Base-by-base conservation (phyloP, 2,329 filamentous ascomycete genomes). In the Xylariaceae sp. region DNA sequence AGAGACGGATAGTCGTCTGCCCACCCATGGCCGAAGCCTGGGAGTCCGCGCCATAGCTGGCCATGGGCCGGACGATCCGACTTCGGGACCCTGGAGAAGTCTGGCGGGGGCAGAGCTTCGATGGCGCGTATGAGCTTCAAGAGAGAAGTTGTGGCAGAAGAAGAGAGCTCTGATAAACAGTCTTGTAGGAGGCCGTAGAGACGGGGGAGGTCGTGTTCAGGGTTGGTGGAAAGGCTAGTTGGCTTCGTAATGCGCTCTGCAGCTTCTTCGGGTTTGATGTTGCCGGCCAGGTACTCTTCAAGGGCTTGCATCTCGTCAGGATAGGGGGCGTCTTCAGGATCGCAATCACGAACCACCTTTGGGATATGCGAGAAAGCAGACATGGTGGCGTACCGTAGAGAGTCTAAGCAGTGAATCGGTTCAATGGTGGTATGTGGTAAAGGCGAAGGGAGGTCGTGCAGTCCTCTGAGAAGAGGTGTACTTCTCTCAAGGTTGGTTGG, bases 11-110 rank as follows among this genome's bases (percentile, higher is more conserved):
- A 38, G 9, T 15, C 29, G 30, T 45, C 36, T 3, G 38, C 36
- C 24, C 38, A 42, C 6, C 17, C 17, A 19, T 45, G 39, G 17
- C 31, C 43, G 24, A 45, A 42, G 0, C 39, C 43, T 18, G 43
- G 39, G 11, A 45, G 43, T 11, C 43, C 39, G 32, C 39, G 39
- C 43, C 43, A 45, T 28, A 45, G 39, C 15, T 16, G 38, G 4
- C 39, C 39, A n/a, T 32, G 6, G 18, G 37, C 17, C 9, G 39
- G 43, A 24, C 29, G 31, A 8, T 41, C 37, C 11, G 18, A 30
- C 24, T 35, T 22, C 11, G 36, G 19, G 3, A 42, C 28, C 31
- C 4, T 30, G n/a, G 38, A 19, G 16, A 45, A 16, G 9, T 45
- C 43, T 11, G 30, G 38, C 24, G 32, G 38, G 4, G 43, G 43